Conservation (phyloP, 2,329 filamentous ascomycete genomes). For the Colletotrichum sp. region DNA sequence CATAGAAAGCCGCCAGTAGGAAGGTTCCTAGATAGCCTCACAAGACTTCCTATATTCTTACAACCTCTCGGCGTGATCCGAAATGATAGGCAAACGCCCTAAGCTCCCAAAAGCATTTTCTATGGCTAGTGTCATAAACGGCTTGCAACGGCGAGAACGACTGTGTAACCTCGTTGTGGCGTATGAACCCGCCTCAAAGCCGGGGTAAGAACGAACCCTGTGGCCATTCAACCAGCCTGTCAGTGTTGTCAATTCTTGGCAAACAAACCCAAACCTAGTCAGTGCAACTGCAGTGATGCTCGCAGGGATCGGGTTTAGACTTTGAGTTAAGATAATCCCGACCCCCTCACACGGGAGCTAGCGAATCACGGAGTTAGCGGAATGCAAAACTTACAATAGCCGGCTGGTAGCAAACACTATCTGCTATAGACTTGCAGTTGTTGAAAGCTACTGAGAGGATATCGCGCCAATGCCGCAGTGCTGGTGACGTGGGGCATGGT, state of each 20-base stretch:
- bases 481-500: not conserved
- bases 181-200: rapidly evolving
- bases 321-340: not conserved
- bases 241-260: not conserved
- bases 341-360: not conserved
- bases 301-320: not conserved
- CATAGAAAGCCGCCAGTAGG: constrained; percentile 12
- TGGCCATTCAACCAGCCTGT: not conserved
- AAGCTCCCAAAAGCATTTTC: rapidly evolving
- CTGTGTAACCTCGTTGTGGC: not conserved
- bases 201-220: rapidly evolving
- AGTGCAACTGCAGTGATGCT: not conserved
- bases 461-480: not conserved
- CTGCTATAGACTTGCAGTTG: no score
- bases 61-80: no score
- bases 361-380: not conserved
- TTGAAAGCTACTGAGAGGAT: rapidly evolving
- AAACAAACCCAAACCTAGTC: not conserved
- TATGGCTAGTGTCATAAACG: rapidly evolving
- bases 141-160: not conserved
- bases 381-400: not conserved
- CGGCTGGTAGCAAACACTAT: not conserved
- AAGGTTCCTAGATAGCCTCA: not conserved
- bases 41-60: not conserved
- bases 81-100: not conserved